Evolutionary conservation across 495 filamentous ascomycete species (phyloP).

Genomic region (Hypoxylon crocopeplum): DNA sequence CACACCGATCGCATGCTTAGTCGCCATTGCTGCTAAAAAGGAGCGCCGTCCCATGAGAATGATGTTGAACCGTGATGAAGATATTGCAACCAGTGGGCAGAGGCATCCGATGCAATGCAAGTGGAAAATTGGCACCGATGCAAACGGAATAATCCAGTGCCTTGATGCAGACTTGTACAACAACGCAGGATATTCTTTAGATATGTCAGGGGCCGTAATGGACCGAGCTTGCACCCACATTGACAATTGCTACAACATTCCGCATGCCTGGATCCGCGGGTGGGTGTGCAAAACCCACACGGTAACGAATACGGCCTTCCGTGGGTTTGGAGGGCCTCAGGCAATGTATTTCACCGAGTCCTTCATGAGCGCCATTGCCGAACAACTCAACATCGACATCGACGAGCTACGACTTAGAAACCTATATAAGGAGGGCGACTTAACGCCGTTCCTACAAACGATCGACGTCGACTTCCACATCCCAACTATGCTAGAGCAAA

Average conservation of each 20-base stretch:
- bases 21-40: slow-evolving; percentile 77
- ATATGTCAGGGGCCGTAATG: slow-evolving; percentile 80
- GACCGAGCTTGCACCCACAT: slow-evolving; percentile 78
- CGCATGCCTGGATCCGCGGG: slow-evolving; percentile 82
- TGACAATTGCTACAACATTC: slow-evolving; percentile 79
- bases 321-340: slow-evolving; percentile 86
- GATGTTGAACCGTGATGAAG: slow-evolving; percentile 89
- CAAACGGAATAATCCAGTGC: slow-evolving; percentile 78
- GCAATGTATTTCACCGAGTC: slow-evolving; percentile 83
- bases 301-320: slow-evolving; percentile 86
- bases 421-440: slow-evolving; percentile 75
- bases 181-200: slow-evolving; percentile 83
- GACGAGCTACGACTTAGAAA: slow-evolving; percentile 77
- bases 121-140: slow-evolving; percentile 85
- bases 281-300: slow-evolving; percentile 83
- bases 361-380: slow-evolving; percentile 77
- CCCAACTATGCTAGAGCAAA: slow-evolving; percentile 79
- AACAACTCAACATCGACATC: slow-evolving; percentile 73
- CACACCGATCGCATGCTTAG: slow-evolving; percentile 77
- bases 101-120: slow-evolving; percentile 79
- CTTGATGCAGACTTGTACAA: slow-evolving; percentile 83
- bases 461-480: slow-evolving; percentile 80
- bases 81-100: slow-evolving; percentile 83
- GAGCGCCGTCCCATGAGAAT: slow-evolving; percentile 75
- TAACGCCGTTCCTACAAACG: slow-evolving; percentile 81